Percentiles rank a stretch among this genome's conserved stretches.
Conservation (phyloP, 1,284 basidiomycete genomes). For the Ustilago shanxiensis region DNA sequence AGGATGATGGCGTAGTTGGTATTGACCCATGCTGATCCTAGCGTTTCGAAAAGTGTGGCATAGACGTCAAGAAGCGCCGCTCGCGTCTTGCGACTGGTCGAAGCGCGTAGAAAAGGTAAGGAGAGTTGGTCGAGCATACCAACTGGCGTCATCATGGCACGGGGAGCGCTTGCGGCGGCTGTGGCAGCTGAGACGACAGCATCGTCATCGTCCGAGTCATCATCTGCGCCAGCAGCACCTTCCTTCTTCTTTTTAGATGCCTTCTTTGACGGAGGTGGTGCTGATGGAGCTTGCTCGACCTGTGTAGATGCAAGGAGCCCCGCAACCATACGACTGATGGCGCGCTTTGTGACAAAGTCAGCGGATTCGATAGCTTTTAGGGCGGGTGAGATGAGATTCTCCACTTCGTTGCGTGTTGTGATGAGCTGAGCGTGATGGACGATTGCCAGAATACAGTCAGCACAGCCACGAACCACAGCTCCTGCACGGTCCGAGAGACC, state of each 20-base stretch:
- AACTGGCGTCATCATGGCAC: conserved; percentile 79
- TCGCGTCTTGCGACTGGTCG: conserved; percentile 77
- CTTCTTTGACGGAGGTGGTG: conserved; percentile 58
- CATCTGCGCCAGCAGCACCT: conserved; percentile 22
- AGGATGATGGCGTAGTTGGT: conserved; percentile 84
- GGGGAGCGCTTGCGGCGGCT: conserved; percentile 76
- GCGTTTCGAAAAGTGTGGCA: conserved; percentile 79
- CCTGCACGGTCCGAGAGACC: conserved; percentile 86
- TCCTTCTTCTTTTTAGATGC: conserved; percentile 75
- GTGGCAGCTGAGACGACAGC: conserved; percentile 48
- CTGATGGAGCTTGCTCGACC: conserved; percentile 75
- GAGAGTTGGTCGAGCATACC: conserved; percentile 89
- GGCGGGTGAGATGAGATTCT: conserved; percentile 78
- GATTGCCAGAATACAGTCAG: conserved; percentile 74
- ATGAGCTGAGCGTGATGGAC: conserved; percentile 65
- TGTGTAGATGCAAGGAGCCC: conserved; percentile 89
- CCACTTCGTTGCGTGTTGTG: conserved; percentile 78
- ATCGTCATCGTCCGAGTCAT: conserved; percentile 74
- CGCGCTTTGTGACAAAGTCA: conserved; percentile 85
- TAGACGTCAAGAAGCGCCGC: conserved; percentile 93
- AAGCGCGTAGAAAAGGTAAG: conserved; percentile 81
- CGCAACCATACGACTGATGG: conserved; percentile 83
- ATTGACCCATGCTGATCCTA: conserved; percentile 86
- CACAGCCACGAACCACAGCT: conserved; percentile 85
- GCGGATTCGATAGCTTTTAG: conserved; percentile 80